Conservation (phyloP, 805 yeast genomes). For the Debaryomyces maramus region DNA sequence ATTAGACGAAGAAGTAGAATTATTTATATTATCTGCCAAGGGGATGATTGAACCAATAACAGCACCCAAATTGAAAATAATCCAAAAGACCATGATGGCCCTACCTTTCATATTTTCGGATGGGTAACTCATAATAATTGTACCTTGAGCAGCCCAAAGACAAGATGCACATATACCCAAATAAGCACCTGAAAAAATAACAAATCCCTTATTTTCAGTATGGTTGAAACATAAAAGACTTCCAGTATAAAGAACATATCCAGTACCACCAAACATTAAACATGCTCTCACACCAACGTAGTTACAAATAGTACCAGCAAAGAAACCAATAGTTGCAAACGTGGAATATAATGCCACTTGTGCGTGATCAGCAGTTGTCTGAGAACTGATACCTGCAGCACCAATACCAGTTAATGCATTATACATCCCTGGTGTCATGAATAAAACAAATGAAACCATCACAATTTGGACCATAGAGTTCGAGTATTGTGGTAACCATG, state of each 20-base stretch:
- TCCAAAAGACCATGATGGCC: slow-evolving; percentile 58
- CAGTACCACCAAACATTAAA: slow-evolving; percentile 53
- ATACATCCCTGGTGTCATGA: slow-evolving; percentile 55
- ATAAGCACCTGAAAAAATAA: slow-evolving; percentile 56
- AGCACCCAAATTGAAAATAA: slow-evolving; percentile 60
- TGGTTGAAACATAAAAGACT: slow-evolving; percentile 51
- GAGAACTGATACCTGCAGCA: slow-evolving; percentile 47
- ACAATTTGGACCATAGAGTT: slow-evolving; percentile 43
- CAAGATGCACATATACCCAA: slow-evolving; percentile 56
- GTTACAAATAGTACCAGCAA: slow-evolving; percentile 57
- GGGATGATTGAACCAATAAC: slow-evolving; percentile 61
- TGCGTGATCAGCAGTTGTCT: slow-evolving; percentile 46
- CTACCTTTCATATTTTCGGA: slow-evolving; percentile 53
- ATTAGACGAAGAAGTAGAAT: slow-evolving; percentile 31
- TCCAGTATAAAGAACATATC: slow-evolving; percentile 55
- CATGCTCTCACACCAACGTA: slow-evolving; percentile 45
- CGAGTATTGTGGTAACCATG: slow-evolving; percentile 37
- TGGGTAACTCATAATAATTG: slow-evolving; percentile 58
- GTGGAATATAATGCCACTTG: slow-evolving; percentile 54
- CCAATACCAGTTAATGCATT: slow-evolving; percentile 54
- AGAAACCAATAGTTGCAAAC: slow-evolving; percentile 58
- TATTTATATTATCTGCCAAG: slow-evolving; percentile 51
- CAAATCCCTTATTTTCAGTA: slow-evolving; percentile 49
- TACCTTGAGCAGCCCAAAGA: slow-evolving; percentile 61
- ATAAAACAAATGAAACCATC: slow-evolving; percentile 46